Base-by-base conservation (phyloP, 768 basidiomycete genomes). In the Kwoniella sp. region DNA sequence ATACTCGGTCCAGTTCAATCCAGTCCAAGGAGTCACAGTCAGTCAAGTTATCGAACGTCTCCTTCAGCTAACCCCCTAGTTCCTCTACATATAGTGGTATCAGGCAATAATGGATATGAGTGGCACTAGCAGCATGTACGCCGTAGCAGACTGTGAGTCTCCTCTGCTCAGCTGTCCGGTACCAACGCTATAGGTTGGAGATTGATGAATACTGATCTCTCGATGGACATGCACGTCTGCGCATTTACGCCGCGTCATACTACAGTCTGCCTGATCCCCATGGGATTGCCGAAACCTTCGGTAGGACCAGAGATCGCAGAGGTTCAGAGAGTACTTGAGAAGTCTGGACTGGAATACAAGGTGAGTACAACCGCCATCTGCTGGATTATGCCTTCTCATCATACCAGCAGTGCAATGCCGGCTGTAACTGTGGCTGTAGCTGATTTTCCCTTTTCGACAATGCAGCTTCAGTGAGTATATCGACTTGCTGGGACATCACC, bases 281-380 rank as follows among this genome's bases (percentile, higher is more conserved):
- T 79, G 73, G 77, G 77, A 1, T 51, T 78, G 10, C 64, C 64
- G 19, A 55, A 58, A 13, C 72, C 78, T 0, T 74, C 73, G 2
- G 78, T 77, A 37, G 76, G 72, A 25, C 80, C 79, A 17, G 70
- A 80, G 64, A 71, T 70, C 27, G 64, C 75, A 13, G 72, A 76
- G 58, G 92, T 91, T 67, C 90, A 91, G 37, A 83, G 88, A 25
- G 83, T 96, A 9, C 86, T 98, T 46, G 87, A 90, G 73, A 87
- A 87, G 78, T 88, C 89, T 0, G 92, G 92, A 6, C 82, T 98
- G 52, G 86, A 85, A 60, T 95, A 88, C 80, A 88, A 90, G 83
- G 91, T 89, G 49, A n/a, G 70, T 68, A 13, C 33, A 33, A 13
- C 33, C 33, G 7, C 5, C 13, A 5, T 33, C 33, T 13, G 33